Evolutionary conservation across 2,329 filamentous ascomycete genomes (phyloP).

Genomic region (Nannizziopsis barbatae): DNA sequence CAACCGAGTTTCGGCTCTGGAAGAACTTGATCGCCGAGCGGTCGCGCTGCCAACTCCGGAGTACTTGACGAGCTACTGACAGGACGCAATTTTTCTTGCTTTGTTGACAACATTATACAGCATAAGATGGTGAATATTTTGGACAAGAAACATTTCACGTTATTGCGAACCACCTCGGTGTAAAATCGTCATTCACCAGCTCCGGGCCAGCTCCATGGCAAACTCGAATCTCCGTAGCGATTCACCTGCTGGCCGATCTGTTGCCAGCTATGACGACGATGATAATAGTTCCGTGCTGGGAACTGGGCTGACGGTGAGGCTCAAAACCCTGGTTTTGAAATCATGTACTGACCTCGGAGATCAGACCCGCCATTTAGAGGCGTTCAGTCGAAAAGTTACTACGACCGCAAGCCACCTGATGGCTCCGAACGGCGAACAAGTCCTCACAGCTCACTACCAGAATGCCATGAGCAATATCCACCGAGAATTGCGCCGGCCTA

Average conservation of each 20-base stretch:
- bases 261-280: constrained; percentile 35
- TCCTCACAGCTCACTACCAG: constrained; percentile 54
- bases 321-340: background rate
- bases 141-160: no score
- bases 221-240: constrained; percentile 35
- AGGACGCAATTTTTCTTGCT: no score
- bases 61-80: no score
- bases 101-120: no score
- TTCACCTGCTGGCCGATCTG: constrained; percentile 34
- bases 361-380: constrained; percentile 77
- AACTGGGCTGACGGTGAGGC: constrained; percentile 39
- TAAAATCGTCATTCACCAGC: no score
- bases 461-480: constrained; percentile 80
- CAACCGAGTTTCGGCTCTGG: no score
- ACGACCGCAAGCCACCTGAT: constrained; percentile 88
- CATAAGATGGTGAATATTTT: no score
- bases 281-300: constrained; percentile 35
- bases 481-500: constrained; percentile 73
- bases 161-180: no score
- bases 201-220: constrained; percentile 30
- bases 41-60: no score
- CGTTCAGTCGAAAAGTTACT: constrained; percentile 88
- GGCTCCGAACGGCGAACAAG: constrained; percentile 48
- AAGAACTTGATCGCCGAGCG: no score
- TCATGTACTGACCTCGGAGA: background rate